Base-by-base conservation (phyloP, 148 eudicot genomes). In the Heliamphora exappendiculata region DNA sequence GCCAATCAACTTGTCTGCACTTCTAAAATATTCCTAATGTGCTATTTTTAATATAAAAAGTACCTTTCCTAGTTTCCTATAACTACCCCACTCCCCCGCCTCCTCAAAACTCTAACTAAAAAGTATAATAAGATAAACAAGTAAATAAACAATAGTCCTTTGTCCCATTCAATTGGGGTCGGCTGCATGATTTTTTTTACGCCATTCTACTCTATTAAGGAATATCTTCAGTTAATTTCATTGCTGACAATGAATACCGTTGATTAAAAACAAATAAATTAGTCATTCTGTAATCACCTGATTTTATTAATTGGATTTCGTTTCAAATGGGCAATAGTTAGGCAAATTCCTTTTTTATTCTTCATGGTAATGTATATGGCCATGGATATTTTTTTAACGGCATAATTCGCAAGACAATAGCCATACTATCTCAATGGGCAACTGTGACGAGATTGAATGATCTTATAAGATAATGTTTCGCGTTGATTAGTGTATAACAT, bases 1-100 rank as follows among this genome's bases (percentile, higher is more conserved):
- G 26, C 57, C 6, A 39, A 41, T 12, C 17, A 20, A 50, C 20
- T 29, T 70, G 16, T 50, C 74, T 53, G 51, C 11, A 53, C 65
- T 55, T 73, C 64, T 73, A 73, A 73, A 54, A 19, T 47, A 70
- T 70, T 5, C 41, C 26, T 4, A 29, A 70, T 59, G 50, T 70
- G 17, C 50, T 67, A 20, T 24, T n/a, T n/a, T 50, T 24, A 44
- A 44, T 69, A 26, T 22, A 45, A 11, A 7, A 24, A 26, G 6
- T 6, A n/a, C n/a, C n/a, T n/a, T n/a, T n/a, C n/a, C n/a, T n/a
- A n/a, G n/a, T n/a, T n/a, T n/a, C n/a, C n/a, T n/a, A n/a, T n/a
- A n/a, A n/a, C n/a, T n/a, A n/a, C n/a, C n/a, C n/a, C n/a, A n/a
- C n/a, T n/a, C n/a, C n/a, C n/a, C n/a, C 70, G 22, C 50, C 50